Evolutionary conservation across 2,329 filamentous ascomycete genomes (phyloP), one percentile per base, ranked within the genome.

Genomic region (Zasmidium angulare): DNA sequence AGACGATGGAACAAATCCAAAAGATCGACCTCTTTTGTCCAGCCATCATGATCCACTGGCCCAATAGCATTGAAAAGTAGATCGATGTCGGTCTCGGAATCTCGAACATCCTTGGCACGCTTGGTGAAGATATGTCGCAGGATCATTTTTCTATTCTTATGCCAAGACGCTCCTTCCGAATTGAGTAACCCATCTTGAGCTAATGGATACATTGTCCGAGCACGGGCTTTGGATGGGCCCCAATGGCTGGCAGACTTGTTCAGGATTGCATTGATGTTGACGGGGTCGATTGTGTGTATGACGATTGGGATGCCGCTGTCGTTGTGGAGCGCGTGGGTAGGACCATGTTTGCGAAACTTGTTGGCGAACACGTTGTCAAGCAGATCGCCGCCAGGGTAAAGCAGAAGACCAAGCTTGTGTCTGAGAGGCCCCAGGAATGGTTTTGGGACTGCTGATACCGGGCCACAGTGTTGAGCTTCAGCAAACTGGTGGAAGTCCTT

Each of bases 1-100:
- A 69, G 56, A 3, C 53, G 53, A 63, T 74, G 74, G 55, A 78
- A 71, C 2, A 70, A 61, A n/a, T 66, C 63, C 29, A 66, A 58
- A 49, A 72, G 48, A 60, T 74, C 68, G 11, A 71, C 62, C 20
- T 56, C 61, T 3, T 46, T 50, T 10, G 67, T 68, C 68, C 67
- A 70, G 31, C 68, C 66, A 21, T 65, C 50, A 17, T 51, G 11
- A 21, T 59, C 36, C 14, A 46, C 24, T 1, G 55, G 50, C 0
- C 64, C 64, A 19, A 64, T 64, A 3, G 62, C 60, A 17, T 58
- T 50, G 22, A 63, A 66, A 3, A 66, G 57, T 7, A 60, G 43
- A 12, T 64, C 58, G 12, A 66, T 58, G 23, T 66, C 62, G 11
- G 26, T 50, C 51, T 66, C 64, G 24, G 56, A 54, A 11, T 56